These are phyloP conservation scores for Fusarium solani-melongenae DNA, from an alignment of 2,329 filamentous ascomycete species.

Conservation along the genomic window DNA sequence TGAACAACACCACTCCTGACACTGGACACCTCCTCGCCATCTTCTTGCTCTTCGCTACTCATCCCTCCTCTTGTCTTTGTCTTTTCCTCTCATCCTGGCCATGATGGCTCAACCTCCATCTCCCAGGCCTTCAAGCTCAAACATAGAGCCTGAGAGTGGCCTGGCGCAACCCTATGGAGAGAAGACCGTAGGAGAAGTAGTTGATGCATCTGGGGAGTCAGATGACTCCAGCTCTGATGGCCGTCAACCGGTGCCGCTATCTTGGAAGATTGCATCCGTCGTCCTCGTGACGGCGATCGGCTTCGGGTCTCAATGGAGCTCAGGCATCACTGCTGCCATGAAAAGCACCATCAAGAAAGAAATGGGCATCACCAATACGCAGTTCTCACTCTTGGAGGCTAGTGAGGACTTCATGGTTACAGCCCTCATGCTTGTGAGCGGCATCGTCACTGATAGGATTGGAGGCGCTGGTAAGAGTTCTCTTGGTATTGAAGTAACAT, in stretches of 20 bases:
- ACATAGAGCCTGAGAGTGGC: background rate
- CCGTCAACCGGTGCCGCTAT: background rate
- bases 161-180: background rate
- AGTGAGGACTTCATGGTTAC: slow-evolving; percentile 72
- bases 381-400: slow-evolving; percentile 67
- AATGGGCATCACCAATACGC: slow-evolving; percentile 67
- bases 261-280: slow-evolving; percentile 51
- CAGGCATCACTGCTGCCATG: slow-evolving; percentile 68
- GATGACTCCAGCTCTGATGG: background rate
- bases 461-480: slow-evolving; percentile 58
- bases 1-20: background rate
- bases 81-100: background rate
- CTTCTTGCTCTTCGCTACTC: background rate
- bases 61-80: background rate
- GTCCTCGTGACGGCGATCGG: slow-evolving; percentile 62
- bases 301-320: slow-evolving; percentile 68
- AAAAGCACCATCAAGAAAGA: slow-evolving; percentile 70
- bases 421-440: slow-evolving; percentile 63
- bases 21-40: background rate
- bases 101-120: background rate
- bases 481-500: background rate
- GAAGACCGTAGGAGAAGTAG: background rate
- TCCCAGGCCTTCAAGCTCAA: background rate
- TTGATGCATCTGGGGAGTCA: background rate
- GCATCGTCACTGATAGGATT: slow-evolving; percentile 65